A percentile compares a stretch with the other conserved stretches of the same genome.
Conservation (phyloP, 306 rosid genomes). For the Myrica gale region DNA sequence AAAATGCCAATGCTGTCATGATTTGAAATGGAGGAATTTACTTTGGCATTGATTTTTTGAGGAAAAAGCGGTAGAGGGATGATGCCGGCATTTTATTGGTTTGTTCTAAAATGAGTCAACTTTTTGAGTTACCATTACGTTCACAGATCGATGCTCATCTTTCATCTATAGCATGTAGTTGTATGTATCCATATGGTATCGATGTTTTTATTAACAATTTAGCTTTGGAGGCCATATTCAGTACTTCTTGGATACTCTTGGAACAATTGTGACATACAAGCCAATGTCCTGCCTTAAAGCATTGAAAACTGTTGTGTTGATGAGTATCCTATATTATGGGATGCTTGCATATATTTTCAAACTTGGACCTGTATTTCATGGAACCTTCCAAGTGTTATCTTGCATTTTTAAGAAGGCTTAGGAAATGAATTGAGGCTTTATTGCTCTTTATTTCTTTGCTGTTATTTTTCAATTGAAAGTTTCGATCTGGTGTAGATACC, state of each 20-base stretch:
- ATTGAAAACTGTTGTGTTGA: background rate
- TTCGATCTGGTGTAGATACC: slow-evolving; percentile 3
- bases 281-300: background rate
- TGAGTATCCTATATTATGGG: background rate
- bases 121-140: background rate
- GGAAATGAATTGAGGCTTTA: slow-evolving; percentile 14
- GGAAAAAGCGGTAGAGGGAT: background rate
- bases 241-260: background rate
- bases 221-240: background rate
- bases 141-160: background rate
- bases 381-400: background rate
- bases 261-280: background rate
- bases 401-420: background rate
- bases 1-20: background rate
- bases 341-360: background rate
- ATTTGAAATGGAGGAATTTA: background rate
- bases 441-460: slow-evolving; percentile 1
- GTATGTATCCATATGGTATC: background rate
- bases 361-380: background rate
- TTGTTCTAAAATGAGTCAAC: background rate
- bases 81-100: background rate
- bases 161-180: background rate
- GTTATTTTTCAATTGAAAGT: background rate
- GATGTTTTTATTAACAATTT: background rate
- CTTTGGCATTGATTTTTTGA: background rate